Evolutionary conservation across 1,139 yeast genomes (phyloP), one percentile per base, ranked within the genome.

Genomic region (Nakaseomyces nivariensis): DNA sequence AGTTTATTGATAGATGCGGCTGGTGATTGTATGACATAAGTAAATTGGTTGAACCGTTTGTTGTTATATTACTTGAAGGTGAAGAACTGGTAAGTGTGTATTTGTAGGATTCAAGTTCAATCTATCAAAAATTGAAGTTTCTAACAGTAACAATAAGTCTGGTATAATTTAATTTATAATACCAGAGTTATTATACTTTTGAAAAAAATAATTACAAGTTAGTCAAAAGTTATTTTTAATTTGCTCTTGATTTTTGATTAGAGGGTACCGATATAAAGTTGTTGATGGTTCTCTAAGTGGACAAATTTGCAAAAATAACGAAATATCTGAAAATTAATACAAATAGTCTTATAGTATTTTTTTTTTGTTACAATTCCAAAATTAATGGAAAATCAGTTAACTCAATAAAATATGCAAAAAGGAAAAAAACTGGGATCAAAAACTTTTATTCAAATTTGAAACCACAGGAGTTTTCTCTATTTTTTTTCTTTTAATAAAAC

Each of bases 1-100:
- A 59, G 55, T 62, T 55, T 59, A 68, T 59, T 67, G 82, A 64
- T 47, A 62, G 51, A 50, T 63, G 67, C 29, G 63, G 65, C 48
- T 63, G 66, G 51, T 62, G 67, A 31, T 58, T 57, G 45, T 57
- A 56, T 10, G 51, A 51, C 56, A 54, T 54, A n/a, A 29, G 31
- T 29, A 9, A 29, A 29, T 29, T 6, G 9, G 31, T 9, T 6
- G 3, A 34, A 34, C 17, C 37, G 37, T 5, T 11, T 37, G 40
- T 4, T 37, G 24, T 37, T 37, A 22, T 7, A 11, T 24, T 17
- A 11, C 26, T 37, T 8, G n/a, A 22, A 7, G 26, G 13, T 7
- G 11, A 22, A 11, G 33, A 36, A 32, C 29, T 32, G 2, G 37
- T 32, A 27, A 25, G 25, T 31, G 37, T 17, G 5, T 25, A 3